These are phyloP conservation scores for Amniculicola lignicola DNA, from an alignment of 495 filamentous ascomycete species.

Conservation along the genomic window DNA sequence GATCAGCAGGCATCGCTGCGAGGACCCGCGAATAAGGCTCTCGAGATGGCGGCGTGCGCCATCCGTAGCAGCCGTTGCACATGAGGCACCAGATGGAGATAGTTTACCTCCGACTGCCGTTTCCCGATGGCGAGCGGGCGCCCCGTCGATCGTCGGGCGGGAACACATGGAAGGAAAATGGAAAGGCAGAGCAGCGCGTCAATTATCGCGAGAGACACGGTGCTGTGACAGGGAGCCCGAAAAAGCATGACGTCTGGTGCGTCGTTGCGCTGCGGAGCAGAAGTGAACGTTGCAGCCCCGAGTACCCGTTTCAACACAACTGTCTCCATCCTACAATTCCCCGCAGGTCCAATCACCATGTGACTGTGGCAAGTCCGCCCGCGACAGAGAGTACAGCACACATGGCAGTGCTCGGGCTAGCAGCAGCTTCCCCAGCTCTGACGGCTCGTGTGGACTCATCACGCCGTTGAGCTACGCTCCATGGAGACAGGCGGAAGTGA, in stretches of 20 bases:
- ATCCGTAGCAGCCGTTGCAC: constrained; percentile 12
- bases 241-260: background rate
- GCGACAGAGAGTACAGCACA: constrained; percentile 1
- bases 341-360: background rate
- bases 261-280: background rate
- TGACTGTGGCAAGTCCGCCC: background rate
- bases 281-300: constrained; percentile 11
- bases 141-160: constrained; percentile 18
- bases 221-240: background rate
- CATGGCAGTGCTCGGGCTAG: constrained; percentile 3
- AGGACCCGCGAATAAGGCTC: constrained; percentile 21
- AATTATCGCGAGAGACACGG: constrained; percentile 21
- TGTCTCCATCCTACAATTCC: background rate
- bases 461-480: background rate
- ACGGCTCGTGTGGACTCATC: background rate
- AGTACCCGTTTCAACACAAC: constrained; percentile 1
- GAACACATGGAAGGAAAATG: background rate
- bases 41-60: constrained; percentile 4
- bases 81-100: background rate
- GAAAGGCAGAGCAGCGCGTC: background rate
- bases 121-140: constrained; percentile 1
- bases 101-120: background rate
- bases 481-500: background rate
- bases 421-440: background rate
- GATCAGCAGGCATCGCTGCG: background rate